Conservation (phyloP, 2,329 filamentous ascomycete species). For the Pestalotiopsis fici region DNA sequence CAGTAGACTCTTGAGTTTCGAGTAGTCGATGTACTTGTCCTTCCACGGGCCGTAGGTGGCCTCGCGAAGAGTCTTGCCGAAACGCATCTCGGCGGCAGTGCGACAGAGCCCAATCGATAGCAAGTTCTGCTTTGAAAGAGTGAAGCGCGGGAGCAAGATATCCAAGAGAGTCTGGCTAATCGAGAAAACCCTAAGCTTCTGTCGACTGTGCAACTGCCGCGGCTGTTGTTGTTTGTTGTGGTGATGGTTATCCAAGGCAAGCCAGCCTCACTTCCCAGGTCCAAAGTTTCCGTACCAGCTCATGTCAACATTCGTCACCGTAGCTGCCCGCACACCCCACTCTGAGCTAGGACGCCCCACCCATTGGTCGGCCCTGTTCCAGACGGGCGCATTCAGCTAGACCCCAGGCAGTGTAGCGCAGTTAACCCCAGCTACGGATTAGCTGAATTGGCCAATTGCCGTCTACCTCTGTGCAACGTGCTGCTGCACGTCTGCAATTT, state of each 20-base stretch:
- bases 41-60: constrained; percentile 87
- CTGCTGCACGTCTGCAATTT: neutral
- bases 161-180: neutral
- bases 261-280: neutral
- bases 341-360: neutral
- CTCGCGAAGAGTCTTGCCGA: constrained; percentile 83
- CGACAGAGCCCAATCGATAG: neutral
- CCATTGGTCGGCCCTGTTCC: neutral
- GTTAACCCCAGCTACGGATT: neutral
- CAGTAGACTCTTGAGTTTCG: constrained; percentile 86
- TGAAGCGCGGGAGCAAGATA: neutral
- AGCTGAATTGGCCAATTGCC: neutral
- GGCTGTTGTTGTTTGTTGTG: neutral
- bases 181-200: neutral
- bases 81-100: constrained; percentile 68
- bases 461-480: neutral
- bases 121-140: neutral
- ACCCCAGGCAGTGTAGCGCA: neutral
- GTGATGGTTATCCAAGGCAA: neutral
- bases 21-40: constrained; percentile 93
- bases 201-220: neutral
- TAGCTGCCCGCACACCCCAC: neutral
- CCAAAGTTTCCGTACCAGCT: neutral
- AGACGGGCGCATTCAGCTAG: neutral
- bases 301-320: neutral